Evolutionary conservation across 2,329 filamentous ascomycete genomes (phyloP), one percentile per base, ranked within the genome.

Genomic region (Trichoderma semiorbis): DNA sequence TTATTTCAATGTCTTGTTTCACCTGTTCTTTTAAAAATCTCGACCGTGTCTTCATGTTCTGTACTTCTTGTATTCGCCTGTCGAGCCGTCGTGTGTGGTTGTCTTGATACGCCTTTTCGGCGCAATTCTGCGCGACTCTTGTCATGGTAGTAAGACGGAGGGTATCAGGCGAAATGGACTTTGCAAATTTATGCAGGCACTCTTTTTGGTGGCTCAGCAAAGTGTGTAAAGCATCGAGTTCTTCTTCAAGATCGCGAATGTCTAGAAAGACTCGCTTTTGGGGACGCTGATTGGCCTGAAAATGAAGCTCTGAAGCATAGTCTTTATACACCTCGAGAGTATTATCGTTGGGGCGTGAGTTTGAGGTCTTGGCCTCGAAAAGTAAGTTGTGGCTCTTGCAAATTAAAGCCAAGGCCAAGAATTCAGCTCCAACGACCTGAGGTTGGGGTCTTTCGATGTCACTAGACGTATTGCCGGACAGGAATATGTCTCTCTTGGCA

Each of bases 1-100:
- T 50, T 7, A 78, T 74, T 58, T 78, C 74, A 32, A 78, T 75
- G 2, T 61, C 74, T 58, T 78, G 74, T n/a, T 76, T 76, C n/a
- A 76, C 74, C n/a, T 76, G 72, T 43, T 75, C 69, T 50, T 74
- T 73, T 32, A 78, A 65, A 7, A 47, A 61, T 4, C 16, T 65
- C 24, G 18, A 62, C 43, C 39, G 65, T 70, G 14, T 66, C 34
- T 63, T 58, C 39, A 72, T 18, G n/a, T 72, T 69, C 21, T 62
- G 36, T 16, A 62, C 57, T 11, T 57, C 64, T 26, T 39, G 36
- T 12, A 14, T 30, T 58, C 70, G 36, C 7, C 2, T n/a, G 12
- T 30, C 18, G 4, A 58, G 64, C 6, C 47, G 53, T 11, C 28
- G 43, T 2, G 39, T 10, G 14, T 72, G 57, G 21, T 28, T 47